Evolutionary conservation across 768 basidiomycete genomes (phyloP).

Genomic region (Cystobasidium ongulense): DNA sequence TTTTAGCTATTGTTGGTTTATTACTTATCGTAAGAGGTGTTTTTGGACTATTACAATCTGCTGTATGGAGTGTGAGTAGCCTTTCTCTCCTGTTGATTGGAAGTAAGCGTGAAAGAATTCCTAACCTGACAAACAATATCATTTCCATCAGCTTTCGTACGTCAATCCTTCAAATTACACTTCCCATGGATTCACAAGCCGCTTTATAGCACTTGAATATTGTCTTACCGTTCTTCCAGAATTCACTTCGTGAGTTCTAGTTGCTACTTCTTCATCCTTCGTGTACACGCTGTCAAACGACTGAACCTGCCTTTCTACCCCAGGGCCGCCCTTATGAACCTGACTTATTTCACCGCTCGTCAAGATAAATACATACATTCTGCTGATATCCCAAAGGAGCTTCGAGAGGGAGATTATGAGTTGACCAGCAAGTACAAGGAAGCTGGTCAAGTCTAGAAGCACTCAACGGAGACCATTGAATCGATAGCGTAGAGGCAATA

Average conservation of each 20-base stretch:
- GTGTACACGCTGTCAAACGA: not conserved
- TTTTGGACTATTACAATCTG: slow-evolving; percentile 37
- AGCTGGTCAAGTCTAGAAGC: not conserved
- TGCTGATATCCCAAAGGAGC: not conserved
- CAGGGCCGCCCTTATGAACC: not conserved
- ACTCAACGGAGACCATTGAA: not conserved
- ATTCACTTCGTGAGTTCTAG: not conserved
- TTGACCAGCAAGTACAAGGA: not conserved
- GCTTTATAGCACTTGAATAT: slow-evolving; percentile 36
- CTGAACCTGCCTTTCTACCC: not conserved
- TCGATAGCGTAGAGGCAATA: too few species aligned
- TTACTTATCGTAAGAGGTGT: slow-evolving; percentile 37
- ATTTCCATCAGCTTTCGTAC: slow-evolving; percentile 12
- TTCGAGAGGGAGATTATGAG: not conserved
- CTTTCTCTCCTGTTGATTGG: not conserved
- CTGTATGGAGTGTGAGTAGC: slow-evolving; percentile 31
- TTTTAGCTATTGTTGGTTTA: slow-evolving; percentile 33
- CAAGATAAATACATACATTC: not conserved
- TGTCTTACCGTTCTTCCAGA: slow-evolving; percentile 16
- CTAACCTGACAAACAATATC: not conserved
- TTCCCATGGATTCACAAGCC: slow-evolving; percentile 28
- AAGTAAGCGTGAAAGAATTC: not conserved
- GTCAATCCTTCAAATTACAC: slow-evolving; percentile 2
- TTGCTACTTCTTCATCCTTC: not conserved
- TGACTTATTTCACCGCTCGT: not conserved